These are phyloP conservation scores for Amanita muscaria DNA, from an alignment of 768 basidiomycete species.

Conservation along the genomic window DNA sequence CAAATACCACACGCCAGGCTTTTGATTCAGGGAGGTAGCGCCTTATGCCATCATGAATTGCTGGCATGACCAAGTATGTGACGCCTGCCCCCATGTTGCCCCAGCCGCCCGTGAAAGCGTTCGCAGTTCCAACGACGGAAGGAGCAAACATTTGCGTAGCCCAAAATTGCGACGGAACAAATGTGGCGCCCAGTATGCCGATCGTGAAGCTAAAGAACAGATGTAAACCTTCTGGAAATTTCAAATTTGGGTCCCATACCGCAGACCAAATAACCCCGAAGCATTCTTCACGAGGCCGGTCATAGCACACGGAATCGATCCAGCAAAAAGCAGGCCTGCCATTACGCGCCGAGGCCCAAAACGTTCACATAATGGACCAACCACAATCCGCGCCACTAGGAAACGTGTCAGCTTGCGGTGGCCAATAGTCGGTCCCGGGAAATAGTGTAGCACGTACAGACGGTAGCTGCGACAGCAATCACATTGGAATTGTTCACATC, in stretches of 20 bases:
- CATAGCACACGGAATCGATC: slow-evolving; percentile 51
- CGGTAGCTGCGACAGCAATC: slow-evolving; percentile 1
- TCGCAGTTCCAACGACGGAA: slow-evolving; percentile 32
- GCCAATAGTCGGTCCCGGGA: too few species aligned
- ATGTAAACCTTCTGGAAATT: slow-evolving; percentile 11
- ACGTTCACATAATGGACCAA: slow-evolving; percentile 43
- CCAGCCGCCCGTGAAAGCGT: slow-evolving; percentile 50
- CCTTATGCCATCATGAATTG: slow-evolving; percentile 1
- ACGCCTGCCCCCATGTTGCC: slow-evolving; percentile 27
- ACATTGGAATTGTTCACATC: slow-evolving; percentile 2
- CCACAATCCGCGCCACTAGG: slow-evolving; percentile 34
- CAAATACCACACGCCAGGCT: slow-evolving; percentile 23
- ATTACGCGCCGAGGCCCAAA: slow-evolving; percentile 49
- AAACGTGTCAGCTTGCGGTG: not conserved
- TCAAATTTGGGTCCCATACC: slow-evolving; percentile 2
- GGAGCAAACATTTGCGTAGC: slow-evolving; percentile 55
- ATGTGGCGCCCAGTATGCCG: slow-evolving; percentile 51
- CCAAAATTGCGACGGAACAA: slow-evolving; percentile 56
- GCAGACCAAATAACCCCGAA: slow-evolving; percentile 12
- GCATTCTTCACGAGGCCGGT: slow-evolving; percentile 41
- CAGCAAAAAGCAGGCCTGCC: slow-evolving; percentile 42
- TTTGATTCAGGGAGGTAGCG: slow-evolving; percentile 8
- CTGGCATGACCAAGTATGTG: slow-evolving; percentile 2
- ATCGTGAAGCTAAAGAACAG: slow-evolving; percentile 43
- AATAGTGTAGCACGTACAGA: slow-evolving; percentile 5